phyloP scores from a whole-genome alignment of 306 rosid genomes.

The Leucaena leucocephala region DNA sequence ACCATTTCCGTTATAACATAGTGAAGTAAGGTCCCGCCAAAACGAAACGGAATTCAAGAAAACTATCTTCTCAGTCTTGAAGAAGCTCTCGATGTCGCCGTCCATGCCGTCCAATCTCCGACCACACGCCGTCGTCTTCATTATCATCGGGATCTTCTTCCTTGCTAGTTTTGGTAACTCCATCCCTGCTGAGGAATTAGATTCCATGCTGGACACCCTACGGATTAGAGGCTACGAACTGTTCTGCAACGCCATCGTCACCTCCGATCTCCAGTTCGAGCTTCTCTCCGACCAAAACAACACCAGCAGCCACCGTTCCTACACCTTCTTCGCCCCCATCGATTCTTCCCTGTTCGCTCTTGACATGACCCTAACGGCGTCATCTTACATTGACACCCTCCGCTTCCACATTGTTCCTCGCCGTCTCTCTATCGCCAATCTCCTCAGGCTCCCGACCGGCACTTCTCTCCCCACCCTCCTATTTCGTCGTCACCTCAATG shows the following conservation, averaged over 20 bases:
- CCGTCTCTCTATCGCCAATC: conserved; percentile 57
- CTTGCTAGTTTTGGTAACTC: not conserved
- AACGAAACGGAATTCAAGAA: conserved; percentile 5
- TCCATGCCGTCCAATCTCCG: conserved; percentile 24
- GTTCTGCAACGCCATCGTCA: conserved; percentile 68
- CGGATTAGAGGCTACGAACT: conserved; percentile 63
- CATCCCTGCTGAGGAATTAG: conserved; percentile 47
- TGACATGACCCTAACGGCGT: conserved; percentile 63
- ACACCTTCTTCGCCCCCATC: conserved; percentile 70
- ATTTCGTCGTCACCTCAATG: conserved; percentile 27
- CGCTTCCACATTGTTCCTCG: conserved; percentile 63
- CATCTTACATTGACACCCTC: conserved; percentile 57
- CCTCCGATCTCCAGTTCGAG: conserved; percentile 61
- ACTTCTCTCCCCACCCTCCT: conserved; percentile 58
- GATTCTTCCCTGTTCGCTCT: conserved; percentile 67
- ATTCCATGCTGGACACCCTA: conserved; percentile 52
- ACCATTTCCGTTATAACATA: not conserved
- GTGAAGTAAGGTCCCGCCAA: conserved; percentile 31
- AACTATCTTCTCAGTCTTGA: conserved; percentile 27
- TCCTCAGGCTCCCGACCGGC: conserved; percentile 48
- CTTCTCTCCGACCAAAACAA: conserved; percentile 22
- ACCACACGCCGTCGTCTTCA: not conserved
- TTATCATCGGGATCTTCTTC: not conserved
- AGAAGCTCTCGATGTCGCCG: not conserved
- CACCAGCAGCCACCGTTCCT: conserved; percentile 5